phyloP scores from a whole-genome alignment of 2,329 filamentous ascomycete genomes.

The Pyrenophora teres region DNA sequence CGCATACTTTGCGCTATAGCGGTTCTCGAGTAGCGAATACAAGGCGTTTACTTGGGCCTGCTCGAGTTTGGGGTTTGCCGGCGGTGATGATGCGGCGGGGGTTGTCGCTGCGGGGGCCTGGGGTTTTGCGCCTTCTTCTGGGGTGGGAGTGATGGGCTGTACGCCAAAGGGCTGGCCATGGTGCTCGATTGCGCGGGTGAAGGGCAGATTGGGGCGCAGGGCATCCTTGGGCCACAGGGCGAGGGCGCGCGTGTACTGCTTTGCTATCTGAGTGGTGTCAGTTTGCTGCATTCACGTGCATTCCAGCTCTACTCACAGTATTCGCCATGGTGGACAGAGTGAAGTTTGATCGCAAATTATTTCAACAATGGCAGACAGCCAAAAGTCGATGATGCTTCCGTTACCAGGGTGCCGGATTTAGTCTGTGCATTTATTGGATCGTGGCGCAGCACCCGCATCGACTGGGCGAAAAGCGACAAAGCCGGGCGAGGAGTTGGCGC shows the following conservation, averaged over 20 bases:
- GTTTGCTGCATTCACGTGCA: not conserved
- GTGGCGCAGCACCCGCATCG: constrained; percentile 12
- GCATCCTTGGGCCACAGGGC: constrained; percentile 56
- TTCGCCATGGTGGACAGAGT: constrained; percentile 19
- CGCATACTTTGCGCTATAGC: constrained; percentile 54
- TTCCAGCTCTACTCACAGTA: constrained; percentile 12
- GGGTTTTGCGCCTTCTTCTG: constrained; percentile 15
- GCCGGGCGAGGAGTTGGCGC: not conserved
- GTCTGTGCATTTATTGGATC: constrained; percentile 6
- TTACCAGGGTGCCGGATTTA: constrained; percentile 1
- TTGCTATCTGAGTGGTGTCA: constrained; percentile 38
- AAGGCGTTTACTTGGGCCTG: constrained; percentile 61
- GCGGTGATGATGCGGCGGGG: constrained; percentile 15
- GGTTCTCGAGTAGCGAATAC: constrained; percentile 63
- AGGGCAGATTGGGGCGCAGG: constrained; percentile 55
- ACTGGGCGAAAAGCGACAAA: constrained; percentile 6
- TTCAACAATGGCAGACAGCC: not conserved
- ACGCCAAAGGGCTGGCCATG: constrained; percentile 44
- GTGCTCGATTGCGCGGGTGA: constrained; percentile 51
- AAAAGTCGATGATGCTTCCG: constrained; percentile 19
- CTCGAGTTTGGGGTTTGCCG: constrained; percentile 40
- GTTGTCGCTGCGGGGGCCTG: constrained; percentile 12
- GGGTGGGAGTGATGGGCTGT: constrained; percentile 27
- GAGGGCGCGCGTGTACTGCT: constrained; percentile 57
- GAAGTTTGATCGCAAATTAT: no score